Conservation (phyloP, 2,329 filamentous ascomycete species). For the Ascochyta pisi region DNA sequence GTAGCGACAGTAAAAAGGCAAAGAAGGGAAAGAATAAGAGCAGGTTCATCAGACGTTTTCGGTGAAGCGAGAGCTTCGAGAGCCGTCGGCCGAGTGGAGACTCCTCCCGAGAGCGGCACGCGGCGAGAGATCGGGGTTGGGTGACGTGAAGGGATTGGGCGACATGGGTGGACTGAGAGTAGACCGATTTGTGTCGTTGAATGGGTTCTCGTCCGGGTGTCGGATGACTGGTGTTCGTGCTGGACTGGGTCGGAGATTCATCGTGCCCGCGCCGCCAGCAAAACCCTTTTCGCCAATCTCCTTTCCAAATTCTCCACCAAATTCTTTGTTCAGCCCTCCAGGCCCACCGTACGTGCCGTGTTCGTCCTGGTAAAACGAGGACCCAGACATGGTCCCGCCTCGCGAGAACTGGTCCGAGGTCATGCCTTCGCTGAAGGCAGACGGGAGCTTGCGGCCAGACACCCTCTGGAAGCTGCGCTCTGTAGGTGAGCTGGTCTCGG, state of each 20-base stretch:
- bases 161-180: conserved; percentile 49
- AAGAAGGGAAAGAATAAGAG: conserved; percentile 23
- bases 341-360: conserved; percentile 51
- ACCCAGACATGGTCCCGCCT: conserved; percentile 44
- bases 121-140: conserved; percentile 32
- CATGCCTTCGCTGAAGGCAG: conserved; percentile 57
- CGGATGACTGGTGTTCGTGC: conserved; percentile 68
- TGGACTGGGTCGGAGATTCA: conserved; percentile 60
- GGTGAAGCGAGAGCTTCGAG: conserved; percentile 55
- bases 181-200: conserved; percentile 31
- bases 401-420: conserved; percentile 48
- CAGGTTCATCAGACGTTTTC: conserved; percentile 52
- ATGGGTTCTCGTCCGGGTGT: conserved; percentile 45
- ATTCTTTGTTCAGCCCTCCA: conserved; percentile 32
- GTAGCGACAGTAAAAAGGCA: conserved; percentile 34
- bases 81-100: conserved; percentile 55
- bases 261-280: conserved; percentile 30
- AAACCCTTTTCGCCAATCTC: conserved; percentile 35
- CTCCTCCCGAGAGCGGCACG: conserved; percentile 51
- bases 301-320: conserved; percentile 36
- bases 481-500: conserved; percentile 45
- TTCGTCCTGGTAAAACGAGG: conserved; percentile 56
- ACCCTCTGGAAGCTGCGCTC: conserved; percentile 57
- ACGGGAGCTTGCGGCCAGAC: conserved; percentile 58
- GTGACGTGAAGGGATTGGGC: conserved; percentile 47